Evolutionary conservation across 73 alveolate species (phyloP), one percentile per base, ranked within the genome.

Genomic region (Tetrahymena thermophila): DNA sequence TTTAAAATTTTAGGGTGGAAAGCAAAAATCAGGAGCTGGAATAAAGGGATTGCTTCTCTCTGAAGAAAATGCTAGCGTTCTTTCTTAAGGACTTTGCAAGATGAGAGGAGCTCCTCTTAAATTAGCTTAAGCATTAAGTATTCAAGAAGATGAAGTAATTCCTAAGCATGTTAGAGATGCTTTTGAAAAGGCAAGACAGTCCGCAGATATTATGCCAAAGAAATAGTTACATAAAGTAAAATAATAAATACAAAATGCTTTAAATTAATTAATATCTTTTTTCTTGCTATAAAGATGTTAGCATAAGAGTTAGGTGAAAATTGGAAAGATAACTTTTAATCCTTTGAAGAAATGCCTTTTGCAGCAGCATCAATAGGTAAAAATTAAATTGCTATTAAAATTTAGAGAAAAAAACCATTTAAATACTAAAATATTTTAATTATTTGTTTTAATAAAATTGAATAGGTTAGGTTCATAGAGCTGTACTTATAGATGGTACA

Each of bases 31-130:
- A 71, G 56, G 84, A 25, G 40, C 71, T 2, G 97, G 97, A 21
- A 94, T 97, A 15, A 94, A 93, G 94, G 93, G 96, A 85, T 97
- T 96, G 34, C 97, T 97, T 10, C 93, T 96, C 25, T 96, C 96
- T 58, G 97, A 96, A 25, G 96, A 93, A 19, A 98, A 98, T 96
- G 98, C 99, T 57, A 97, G 94, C 9, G 85, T 96, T 56, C 96
- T 98, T 34, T 50, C 97, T 23, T 93, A 94, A 38, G 98, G 98
- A 25, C 96, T 98, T 55, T 97, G 98, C 43, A 97, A 98, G 94
- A 98, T 98, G 99, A 97, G 99, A 96, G 99, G 99, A 1, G 99
- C 98, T 28, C 98, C 98, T 11, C 85, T 98, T 93, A 98, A 98
- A 96, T 85, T 98, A 31, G 99, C 98, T 25, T 95, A 98, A 94